A percentile compares a stretch with the other conserved stretches of the same genome.
phyloP scores from a whole-genome alignment of 2,329 filamentous ascomycete genomes.

The Monilinia polystroma region DNA sequence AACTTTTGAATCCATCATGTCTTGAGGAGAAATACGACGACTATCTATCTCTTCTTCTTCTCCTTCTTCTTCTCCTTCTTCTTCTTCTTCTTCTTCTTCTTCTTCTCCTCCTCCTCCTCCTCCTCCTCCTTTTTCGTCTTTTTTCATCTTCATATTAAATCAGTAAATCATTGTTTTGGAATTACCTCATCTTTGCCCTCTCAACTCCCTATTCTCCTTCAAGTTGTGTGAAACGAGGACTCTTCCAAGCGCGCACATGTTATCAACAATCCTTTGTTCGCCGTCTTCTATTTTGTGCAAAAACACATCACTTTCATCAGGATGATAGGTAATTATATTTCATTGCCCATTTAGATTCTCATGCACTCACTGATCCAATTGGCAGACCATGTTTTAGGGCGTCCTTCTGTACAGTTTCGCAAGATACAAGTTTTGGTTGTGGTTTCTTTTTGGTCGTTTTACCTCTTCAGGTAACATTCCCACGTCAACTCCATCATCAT shows the following conservation, averaged over 20 bases:
- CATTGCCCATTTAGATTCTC: not conserved
- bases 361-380: not conserved
- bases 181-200: not conserved
- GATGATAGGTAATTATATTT: slow-evolving; percentile 20
- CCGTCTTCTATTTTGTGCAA: too few species aligned
- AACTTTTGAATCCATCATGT: not conserved
- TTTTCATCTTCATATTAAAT: not conserved
- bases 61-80: too few species aligned
- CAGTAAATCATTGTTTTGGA: too few species aligned
- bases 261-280: slow-evolving; percentile 17
- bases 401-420: slow-evolving; percentile 86
- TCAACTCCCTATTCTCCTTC: slow-evolving; percentile 2
- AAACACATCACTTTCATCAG: slow-evolving; percentile 9
- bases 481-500: not conserved
- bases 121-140: not conserved
- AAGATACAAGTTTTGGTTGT: slow-evolving; percentile 91
- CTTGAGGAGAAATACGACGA: not conserved
- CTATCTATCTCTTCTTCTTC: too few species aligned
- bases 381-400: slow-evolving; percentile 83
- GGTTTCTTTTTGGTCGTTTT: slow-evolving; percentile 85
- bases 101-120: too few species aligned
- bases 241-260: slow-evolving; percentile 15
- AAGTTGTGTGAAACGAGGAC: not conserved
- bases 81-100: not conserved
- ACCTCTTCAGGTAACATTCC: slow-evolving; percentile 66